Percentiles rank a stretch among this genome's conserved stretches.
phyloP scores from a whole-genome alignment of 169 alveolate genomes.

The Pseudocohnilembus persalinus region DNA sequence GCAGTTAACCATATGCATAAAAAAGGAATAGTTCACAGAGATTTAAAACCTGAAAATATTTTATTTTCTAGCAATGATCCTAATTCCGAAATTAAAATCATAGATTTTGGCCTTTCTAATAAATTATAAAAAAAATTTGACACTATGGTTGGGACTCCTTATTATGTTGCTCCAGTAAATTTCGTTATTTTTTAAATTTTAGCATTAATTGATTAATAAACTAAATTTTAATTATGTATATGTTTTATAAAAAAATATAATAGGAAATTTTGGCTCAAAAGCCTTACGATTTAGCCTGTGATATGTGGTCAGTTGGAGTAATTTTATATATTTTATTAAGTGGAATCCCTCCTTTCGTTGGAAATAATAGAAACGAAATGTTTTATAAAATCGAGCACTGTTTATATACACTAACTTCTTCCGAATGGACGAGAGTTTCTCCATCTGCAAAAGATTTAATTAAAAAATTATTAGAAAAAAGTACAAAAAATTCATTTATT shows the following conservation, averaged over 20 bases:
- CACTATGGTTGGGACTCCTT: constrained; percentile 65
- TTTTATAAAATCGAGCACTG: background rate
- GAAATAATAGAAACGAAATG: background rate
- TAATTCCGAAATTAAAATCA: constrained; percentile 54
- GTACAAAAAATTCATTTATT: background rate
- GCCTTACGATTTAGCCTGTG: background rate
- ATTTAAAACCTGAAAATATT: constrained; percentile 77
- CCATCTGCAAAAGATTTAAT: background rate
- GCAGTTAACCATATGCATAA: constrained; percentile 48
- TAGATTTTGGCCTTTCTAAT: constrained; percentile 77
- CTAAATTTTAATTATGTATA: too few relatives aligned
- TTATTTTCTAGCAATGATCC: constrained; percentile 34
- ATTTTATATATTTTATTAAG: background rate
- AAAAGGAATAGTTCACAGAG: constrained; percentile 78
- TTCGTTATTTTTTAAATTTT: too few relatives aligned
- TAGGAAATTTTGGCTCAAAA: background rate
- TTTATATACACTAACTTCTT: background rate
- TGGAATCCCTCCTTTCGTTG: constrained; percentile 1
- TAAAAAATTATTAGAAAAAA: background rate
- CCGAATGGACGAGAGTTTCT: background rate
- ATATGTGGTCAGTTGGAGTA: background rate
- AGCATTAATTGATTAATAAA: too few relatives aligned
- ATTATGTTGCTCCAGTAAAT: constrained; percentile 56
- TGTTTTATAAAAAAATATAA: too few relatives aligned
- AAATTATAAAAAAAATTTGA: constrained; percentile 71